Conservation (phyloP, 2,329 filamentous ascomycete genomes). For the Huntiella abstrusa region DNA sequence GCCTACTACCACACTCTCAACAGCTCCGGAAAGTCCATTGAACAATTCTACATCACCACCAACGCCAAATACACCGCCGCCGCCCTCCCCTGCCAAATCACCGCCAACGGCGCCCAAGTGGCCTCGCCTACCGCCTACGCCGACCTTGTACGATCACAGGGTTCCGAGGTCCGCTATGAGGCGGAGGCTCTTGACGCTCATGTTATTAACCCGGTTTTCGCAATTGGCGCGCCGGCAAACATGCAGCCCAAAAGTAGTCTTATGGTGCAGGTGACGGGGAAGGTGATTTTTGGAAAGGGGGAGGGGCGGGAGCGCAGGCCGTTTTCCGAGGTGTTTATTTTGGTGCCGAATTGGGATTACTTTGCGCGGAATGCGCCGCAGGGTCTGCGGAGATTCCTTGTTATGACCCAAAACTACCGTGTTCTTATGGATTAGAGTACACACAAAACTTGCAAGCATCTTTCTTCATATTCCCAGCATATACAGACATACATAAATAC, state of each 20-base stretch:
- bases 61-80: slow-evolving; percentile 10
- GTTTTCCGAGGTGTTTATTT: slow-evolving; percentile 64
- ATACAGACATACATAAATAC: neutral
- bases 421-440: slow-evolving; percentile 18
- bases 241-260: slow-evolving; percentile 45
- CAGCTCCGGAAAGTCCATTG: slow-evolving; percentile 35
- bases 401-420: slow-evolving; percentile 56
- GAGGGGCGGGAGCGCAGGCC: slow-evolving; percentile 43
- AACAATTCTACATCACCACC: slow-evolving; percentile 47
- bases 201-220: slow-evolving; percentile 51
- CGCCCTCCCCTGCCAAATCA: slow-evolving; percentile 44
- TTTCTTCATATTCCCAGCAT: neutral
- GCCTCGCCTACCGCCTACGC: slow-evolving; percentile 47
- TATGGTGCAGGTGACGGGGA: slow-evolving; percentile 54
- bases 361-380: slow-evolving; percentile 28
- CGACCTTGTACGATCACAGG: slow-evolving; percentile 45
- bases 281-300: slow-evolving; percentile 47
- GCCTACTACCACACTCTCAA: slow-evolving; percentile 57
- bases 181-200: slow-evolving; percentile 61
- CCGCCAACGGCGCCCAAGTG: slow-evolving; percentile 55
- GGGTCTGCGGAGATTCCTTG: slow-evolving; percentile 40
- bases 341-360: slow-evolving; percentile 57
- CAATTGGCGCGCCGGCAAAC: slow-evolving; percentile 34
- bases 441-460: neutral
- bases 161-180: slow-evolving; percentile 44